A percentile compares a stretch with the other conserved stretches of the same genome.
These are phyloP conservation scores for Zygosaccharomyces pseudobailii DNA, from an alignment of 1,139 yeast species.

Conservation along the genomic window DNA sequence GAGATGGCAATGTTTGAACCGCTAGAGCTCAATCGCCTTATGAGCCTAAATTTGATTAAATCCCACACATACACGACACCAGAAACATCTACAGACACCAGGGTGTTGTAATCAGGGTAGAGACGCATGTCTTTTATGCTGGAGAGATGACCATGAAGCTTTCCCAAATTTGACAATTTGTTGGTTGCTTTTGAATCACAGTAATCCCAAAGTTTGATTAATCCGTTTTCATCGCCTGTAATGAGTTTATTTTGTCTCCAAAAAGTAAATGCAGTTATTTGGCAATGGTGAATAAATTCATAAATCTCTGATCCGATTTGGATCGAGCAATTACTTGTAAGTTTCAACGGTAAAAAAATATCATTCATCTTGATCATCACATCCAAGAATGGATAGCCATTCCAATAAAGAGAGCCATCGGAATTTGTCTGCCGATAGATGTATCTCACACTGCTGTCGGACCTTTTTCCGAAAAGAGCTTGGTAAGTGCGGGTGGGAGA, in stretches of 20 bases:
- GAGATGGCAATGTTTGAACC: slow-evolving; percentile 44
- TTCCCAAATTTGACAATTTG: slow-evolving; percentile 16
- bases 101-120: slow-evolving; percentile 48
- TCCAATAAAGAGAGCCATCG: slow-evolving; percentile 29
- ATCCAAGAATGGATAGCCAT: slow-evolving; percentile 32
- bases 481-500: slow-evolving; percentile 15
- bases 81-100: slow-evolving; percentile 46
- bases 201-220: slow-evolving; percentile 52
- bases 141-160: slow-evolving; percentile 51
- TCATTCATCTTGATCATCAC: slow-evolving; percentile 18
- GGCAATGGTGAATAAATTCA: slow-evolving; percentile 21
- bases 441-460: slow-evolving; percentile 16
- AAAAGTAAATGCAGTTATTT: slow-evolving; percentile 25
- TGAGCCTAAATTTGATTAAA: slow-evolving; percentile 44
- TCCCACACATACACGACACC: slow-evolving; percentile 61
- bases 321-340: slow-evolving; percentile 18
- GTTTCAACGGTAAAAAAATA: slow-evolving; percentile 8
- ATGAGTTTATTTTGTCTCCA: slow-evolving; percentile 36
- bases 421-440: slow-evolving; percentile 25
- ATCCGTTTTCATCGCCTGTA: slow-evolving; percentile 54
- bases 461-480: slow-evolving; percentile 12
- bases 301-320: slow-evolving; percentile 25
- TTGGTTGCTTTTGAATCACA: not conserved
- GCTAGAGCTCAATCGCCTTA: slow-evolving; percentile 39
- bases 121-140: slow-evolving; percentile 41